Percentiles rank a stretch among this genome's conserved stretches.
phyloP scores from a whole-genome alignment of 139 green algal genomes.

The Micractinium sp. region DNA sequence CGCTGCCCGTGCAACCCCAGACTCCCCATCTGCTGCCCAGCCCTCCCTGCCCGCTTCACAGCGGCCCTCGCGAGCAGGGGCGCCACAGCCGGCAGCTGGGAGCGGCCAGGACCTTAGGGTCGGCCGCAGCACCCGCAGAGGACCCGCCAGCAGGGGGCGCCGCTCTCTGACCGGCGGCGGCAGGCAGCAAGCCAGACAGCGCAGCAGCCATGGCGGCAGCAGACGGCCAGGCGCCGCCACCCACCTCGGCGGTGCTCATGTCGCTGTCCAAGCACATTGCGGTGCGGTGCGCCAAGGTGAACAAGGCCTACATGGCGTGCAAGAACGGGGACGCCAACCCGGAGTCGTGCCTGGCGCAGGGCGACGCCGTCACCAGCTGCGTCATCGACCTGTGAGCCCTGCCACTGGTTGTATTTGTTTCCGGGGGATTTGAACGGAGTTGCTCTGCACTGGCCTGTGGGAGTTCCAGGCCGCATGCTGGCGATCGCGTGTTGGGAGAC shows the following conservation, averaged over 20 bases:
- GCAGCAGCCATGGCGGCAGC: conserved; percentile 6
- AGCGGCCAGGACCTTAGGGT: background rate
- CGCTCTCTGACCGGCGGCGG: background rate
- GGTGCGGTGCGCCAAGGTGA: conserved; percentile 54
- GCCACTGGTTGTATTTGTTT: background rate
- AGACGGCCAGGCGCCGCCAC: conserved; percentile 35
- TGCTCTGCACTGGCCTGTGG: too few species aligned
- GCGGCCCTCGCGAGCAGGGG: too few species aligned
- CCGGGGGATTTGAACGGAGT: too few species aligned
- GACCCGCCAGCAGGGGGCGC: too few species aligned
- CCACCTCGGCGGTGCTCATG: conserved; percentile 67
- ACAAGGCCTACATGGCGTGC: conserved; percentile 65
- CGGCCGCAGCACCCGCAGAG: background rate
- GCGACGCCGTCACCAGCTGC: conserved; percentile 67
- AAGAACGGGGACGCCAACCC: conserved; percentile 67
- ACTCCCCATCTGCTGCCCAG: too few species aligned
- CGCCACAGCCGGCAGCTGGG: background rate
- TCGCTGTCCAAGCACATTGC: conserved; percentile 72
- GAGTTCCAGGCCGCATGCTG: too few species aligned
- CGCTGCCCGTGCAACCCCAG: too few species aligned
- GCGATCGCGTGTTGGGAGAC: too few species aligned
- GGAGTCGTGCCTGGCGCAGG: conserved; percentile 57
- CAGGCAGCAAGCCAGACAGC: conserved; percentile 1
- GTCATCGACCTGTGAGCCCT: conserved; percentile 61
- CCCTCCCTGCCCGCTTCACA: too few species aligned